Base-by-base conservation (phyloP, 371 early-diverging fungal genomes). In the Mortierella sp. region DNA sequence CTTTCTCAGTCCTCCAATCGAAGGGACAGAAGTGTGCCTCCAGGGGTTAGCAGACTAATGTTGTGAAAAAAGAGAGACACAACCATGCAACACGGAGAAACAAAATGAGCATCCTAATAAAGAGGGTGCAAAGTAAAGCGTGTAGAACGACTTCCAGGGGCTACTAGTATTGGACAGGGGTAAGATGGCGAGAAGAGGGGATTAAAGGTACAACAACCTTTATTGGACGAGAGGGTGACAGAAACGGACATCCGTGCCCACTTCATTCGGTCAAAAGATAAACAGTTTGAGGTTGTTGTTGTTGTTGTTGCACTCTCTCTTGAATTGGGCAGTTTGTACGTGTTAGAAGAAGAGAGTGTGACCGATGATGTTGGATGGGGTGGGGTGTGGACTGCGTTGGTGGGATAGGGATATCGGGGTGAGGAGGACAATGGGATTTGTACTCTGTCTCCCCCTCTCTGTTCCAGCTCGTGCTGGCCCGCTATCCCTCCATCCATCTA, bases 401-500 rank as follows among this genome's bases (percentile, higher is more conserved):
- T 51, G 51, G 56, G 56, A 56, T 56, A 56, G 56, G 56, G 56
- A 56, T 55, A 55, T 56, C 24, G 11, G 56, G 27, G 27, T 56
- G 56, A 56, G 27, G 56, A 56, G n/a, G 27, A 56, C 56, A 8
- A 56, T n/a, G 24, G 56, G 56, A 27, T 29, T 21, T 32, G 60
- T 55, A n/a, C 56, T n/a, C 27, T 0, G 56, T 55, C 56, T 14
- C 27, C 32, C 5, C 60, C 6, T 60, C 60, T 24, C 2, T 18
- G 68, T 76, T 76, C 71, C 71, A 76, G 71, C 70, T 70, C 56
- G 71, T 49, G 70, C 76, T 56, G 76, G 70, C 43, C 70, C 56
- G 46, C 75, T 14, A 24, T 65, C 51, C n/a, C 11, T 65, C 21
- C 51, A 51, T 65, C 21, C 48, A 12, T 14, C 48, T 18, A 51